phyloP scores from a whole-genome alignment of 208 protist genomes.

The Trypanosoma melophagium region DNA sequence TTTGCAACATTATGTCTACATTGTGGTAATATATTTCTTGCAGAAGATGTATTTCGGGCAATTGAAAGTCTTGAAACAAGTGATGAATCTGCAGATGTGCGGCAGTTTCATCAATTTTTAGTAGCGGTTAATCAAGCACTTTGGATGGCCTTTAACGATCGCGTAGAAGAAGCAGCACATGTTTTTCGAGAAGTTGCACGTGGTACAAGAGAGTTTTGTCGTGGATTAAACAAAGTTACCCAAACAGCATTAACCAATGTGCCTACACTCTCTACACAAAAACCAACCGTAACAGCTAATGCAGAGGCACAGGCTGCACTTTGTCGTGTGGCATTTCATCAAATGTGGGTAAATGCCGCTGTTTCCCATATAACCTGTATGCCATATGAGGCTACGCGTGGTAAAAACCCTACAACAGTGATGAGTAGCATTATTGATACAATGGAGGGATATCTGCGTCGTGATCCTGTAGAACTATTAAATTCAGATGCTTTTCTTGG shows the following conservation, averaged over 20 bases:
- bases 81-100: slow-evolving; percentile 22
- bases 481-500: slow-evolving; percentile 69
- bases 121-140: slow-evolving; percentile 41
- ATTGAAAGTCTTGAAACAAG: slow-evolving; percentile 25
- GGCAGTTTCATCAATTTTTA: slow-evolving; percentile 34
- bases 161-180: slow-evolving; percentile 38
- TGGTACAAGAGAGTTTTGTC: slow-evolving; percentile 18
- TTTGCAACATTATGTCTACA: slow-evolving; percentile 41
- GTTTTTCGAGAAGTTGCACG: slow-evolving; percentile 38
- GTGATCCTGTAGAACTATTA: slow-evolving; percentile 53
- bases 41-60: slow-evolving; percentile 34
- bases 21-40: slow-evolving; percentile 42
- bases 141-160: slow-evolving; percentile 40
- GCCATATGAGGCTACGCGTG: slow-evolving; percentile 39
- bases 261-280: slow-evolving; percentile 9
- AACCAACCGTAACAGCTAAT: neutral
- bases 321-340: slow-evolving; percentile 36
- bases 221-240: neutral
- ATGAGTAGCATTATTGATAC: slow-evolving; percentile 37
- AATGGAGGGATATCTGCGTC: slow-evolving; percentile 60
- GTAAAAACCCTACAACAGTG: slow-evolving; percentile 22
- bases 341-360: slow-evolving; percentile 52
- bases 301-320: slow-evolving; percentile 15
- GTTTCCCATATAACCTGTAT: slow-evolving; percentile 65
- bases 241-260: neutral